Conservation (phyloP, 164 flowering plant species). For the Vitis vinifera region ASM3070453v1 NC_081814.1:11896001-11896500, state of each 20-base stretch:
- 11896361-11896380: not conserved
- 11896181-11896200: conserved; percentile 1
- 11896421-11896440: not conserved
- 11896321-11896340: conserved; percentile 83
- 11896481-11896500: not conserved
- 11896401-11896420: not conserved
- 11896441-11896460: not conserved
- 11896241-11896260: conserved; percentile 56
- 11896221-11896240: conserved; percentile 89
- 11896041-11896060: conserved; percentile 74
- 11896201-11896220: conserved; percentile 57
- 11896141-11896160: not conserved
- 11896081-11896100: conserved; percentile 41
- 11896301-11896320: conserved; percentile 81
- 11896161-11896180: not conserved
- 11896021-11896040: conserved; percentile 63
- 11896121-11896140: not conserved
- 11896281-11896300: conserved; percentile 94
- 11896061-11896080: conserved; percentile 71
- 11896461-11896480: not conserved
- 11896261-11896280: conserved; percentile 95
- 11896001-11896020: conserved; percentile 94
- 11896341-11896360: not conserved
- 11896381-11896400: not conserved
- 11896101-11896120: not conserved